phyloP scores from a whole-genome alignment of 2,329 filamentous ascomycete species.

The Pleoardoris graminearum region DNA sequence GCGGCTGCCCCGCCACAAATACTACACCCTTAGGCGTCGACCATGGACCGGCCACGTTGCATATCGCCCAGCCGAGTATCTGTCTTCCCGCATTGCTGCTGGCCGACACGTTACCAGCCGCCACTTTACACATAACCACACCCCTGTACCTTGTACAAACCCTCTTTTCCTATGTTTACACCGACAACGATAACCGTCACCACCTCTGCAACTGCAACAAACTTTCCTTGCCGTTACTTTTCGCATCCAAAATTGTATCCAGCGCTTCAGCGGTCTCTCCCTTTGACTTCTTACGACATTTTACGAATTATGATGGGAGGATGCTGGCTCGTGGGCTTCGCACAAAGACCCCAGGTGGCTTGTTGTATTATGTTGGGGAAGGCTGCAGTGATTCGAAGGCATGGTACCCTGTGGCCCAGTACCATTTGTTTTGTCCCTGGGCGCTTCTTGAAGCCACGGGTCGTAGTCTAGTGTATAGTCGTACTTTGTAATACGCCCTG shows the following conservation, averaged over 20 bases:
- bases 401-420: too few relatives aligned
- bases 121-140: neutral
- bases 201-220: neutral
- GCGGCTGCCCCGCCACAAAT: neutral
- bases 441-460: too few relatives aligned
- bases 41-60: neutral
- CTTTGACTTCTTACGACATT: conserved; percentile 1
- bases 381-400: too few relatives aligned
- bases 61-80: neutral
- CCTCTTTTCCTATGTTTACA: conserved; percentile 8
- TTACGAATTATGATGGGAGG: conserved; percentile 10
- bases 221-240: neutral
- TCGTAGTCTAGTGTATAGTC: conserved; percentile 6
- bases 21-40: neutral
- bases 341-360: conserved; percentile 1
- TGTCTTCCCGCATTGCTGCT: neutral
- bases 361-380: neutral
- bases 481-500: conserved; percentile 7
- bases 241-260: neutral
- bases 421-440: too few relatives aligned
- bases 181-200: neutral
- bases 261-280: conserved; percentile 1
- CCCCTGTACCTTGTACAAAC: conserved; percentile 11
- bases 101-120: neutral
- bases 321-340: conserved; percentile 3